These are phyloP conservation scores for Aspergillus tanneri DNA, from an alignment of 2,329 filamentous ascomycete species.

Conservation along the genomic window DNA sequence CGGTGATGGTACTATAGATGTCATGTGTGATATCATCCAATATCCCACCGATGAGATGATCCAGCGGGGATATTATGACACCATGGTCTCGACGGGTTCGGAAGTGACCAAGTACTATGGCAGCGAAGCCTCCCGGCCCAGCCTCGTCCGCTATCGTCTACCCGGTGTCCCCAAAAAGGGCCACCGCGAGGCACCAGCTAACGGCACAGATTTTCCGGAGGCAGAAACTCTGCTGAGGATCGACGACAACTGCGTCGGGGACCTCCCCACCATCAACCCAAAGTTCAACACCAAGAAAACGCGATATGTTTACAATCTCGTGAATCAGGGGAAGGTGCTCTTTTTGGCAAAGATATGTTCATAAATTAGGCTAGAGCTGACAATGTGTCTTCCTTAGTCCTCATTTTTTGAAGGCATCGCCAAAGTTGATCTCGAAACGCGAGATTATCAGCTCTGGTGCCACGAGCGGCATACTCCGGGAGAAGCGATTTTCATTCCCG, in stretches of 20 bases:
- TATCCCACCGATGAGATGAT: constrained; percentile 68
- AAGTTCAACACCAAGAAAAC: constrained; percentile 41
- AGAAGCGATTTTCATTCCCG: constrained; percentile 51
- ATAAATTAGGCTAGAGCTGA: background rate
- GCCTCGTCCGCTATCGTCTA: constrained; percentile 35
- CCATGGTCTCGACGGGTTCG: constrained; percentile 56
- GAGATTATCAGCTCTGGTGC: constrained; percentile 43
- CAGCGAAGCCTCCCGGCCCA: constrained; percentile 29
- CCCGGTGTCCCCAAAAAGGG: constrained; percentile 23
- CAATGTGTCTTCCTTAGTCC: constrained; percentile 16
- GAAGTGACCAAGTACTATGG: constrained; percentile 32
- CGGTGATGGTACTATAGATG: constrained; percentile 37
- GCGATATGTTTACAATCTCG: constrained; percentile 50
- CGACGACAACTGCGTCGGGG: constrained; percentile 18
- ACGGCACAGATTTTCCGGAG: constrained; percentile 1
- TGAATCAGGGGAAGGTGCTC: constrained; percentile 45
- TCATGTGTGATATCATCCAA: constrained; percentile 63
- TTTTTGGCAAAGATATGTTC: too few relatives aligned
- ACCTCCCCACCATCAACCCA: constrained; percentile 53
- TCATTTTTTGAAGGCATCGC: constrained; percentile 51
- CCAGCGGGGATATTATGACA: constrained; percentile 66
- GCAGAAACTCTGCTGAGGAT: constrained; percentile 7
- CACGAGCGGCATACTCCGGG: constrained; percentile 50
- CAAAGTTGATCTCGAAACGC: constrained; percentile 50
- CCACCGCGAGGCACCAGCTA: constrained; percentile 11